Base-by-base conservation (phyloP, 768 basidiomycete species). In the Boletus reticuloceps region DNA sequence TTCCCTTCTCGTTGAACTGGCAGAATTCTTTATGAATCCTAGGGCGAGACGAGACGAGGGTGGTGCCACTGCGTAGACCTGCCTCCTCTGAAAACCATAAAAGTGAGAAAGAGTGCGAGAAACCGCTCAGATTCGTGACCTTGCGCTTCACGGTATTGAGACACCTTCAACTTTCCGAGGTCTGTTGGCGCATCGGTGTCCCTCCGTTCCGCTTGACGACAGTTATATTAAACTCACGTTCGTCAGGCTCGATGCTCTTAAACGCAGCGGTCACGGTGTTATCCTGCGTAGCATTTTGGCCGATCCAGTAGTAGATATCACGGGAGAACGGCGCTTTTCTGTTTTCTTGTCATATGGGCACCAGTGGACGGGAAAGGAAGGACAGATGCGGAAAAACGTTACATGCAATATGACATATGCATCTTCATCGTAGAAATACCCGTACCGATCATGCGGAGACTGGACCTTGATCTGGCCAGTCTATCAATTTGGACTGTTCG, bases 221-320 rank as follows among this genome's bases (percentile, higher is more conserved):
- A 22, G 12, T 5, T 22, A n/a, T 17, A 37, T 32, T 11, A 7
- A 54, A 46, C 39, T 37, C 34, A 42, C 55, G 76, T 59, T 86
- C 84, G 56, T 86, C 85, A 2, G 85, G 72, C 64, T 86, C 84
- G 12, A 85, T 83, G 7, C 83, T 82, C 74, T 84, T 86, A 65
- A 84, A 85, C 5, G 82, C 83, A 11, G 82, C 84, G 6, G 82
- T 83, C 3, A 79, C 82, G 14, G 69, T 82, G 64, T 86, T 84
- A 55, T 86, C 83, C 60, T 83, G 80, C 20, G 74, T 79, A 1
- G 84, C 85, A 48, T 82, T 71, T 52, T 76, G 69, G 13, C 86
- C 83, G 5, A 86, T 70, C 84, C 84, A 86, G 65, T 25, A 86
- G 65, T 86, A 84, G 29, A 87, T 72, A 64, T 86, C 75, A 60